Conservation (phyloP, 2,329 filamentous ascomycete genomes). For the Aspergillus oerlinghausenensis region DNA sequence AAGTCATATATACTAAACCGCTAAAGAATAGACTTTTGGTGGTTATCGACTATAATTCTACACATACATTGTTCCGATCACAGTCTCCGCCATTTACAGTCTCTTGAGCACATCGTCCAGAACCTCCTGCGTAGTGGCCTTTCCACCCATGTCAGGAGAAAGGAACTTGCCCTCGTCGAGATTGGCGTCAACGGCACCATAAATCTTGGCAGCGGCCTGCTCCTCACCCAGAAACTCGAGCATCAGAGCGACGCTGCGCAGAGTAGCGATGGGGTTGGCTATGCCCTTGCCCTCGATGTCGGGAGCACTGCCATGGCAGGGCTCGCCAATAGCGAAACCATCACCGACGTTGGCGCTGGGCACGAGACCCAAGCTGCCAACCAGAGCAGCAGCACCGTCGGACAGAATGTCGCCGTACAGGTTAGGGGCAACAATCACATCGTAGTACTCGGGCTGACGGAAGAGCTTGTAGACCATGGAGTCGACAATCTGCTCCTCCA, state of each 20-base stretch:
- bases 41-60: neutral
- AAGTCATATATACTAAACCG: neutral
- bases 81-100: slow-evolving; percentile 51
- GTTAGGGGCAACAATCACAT: slow-evolving; percentile 96
- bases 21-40: neutral
- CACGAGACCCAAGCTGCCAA: slow-evolving; percentile 86
- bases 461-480: slow-evolving; percentile 99
- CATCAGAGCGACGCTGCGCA: slow-evolving; percentile 89
- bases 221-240: slow-evolving; percentile 90
- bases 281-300: slow-evolving; percentile 92
- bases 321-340: slow-evolving; percentile 92
- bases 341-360: slow-evolving; percentile 94
- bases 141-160: slow-evolving; percentile 86
- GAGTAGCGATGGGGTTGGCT: slow-evolving; percentile 92
- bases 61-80: neutral
- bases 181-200: slow-evolving; percentile 85
- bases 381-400: slow-evolving; percentile 89
- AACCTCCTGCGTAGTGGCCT: slow-evolving; percentile 79
- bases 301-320: slow-evolving; percentile 92
- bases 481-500: slow-evolving; percentile 98
- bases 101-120: slow-evolving; percentile 80
- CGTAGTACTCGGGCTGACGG: slow-evolving; percentile 90
- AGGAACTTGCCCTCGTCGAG: slow-evolving; percentile 76
- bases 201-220: slow-evolving; percentile 81
- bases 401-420: slow-evolving; percentile 96